Evolutionary conservation across 2,329 filamentous ascomycete genomes (phyloP), one percentile per base, ranked within the genome.

Genomic region (Nemania sp.): DNA sequence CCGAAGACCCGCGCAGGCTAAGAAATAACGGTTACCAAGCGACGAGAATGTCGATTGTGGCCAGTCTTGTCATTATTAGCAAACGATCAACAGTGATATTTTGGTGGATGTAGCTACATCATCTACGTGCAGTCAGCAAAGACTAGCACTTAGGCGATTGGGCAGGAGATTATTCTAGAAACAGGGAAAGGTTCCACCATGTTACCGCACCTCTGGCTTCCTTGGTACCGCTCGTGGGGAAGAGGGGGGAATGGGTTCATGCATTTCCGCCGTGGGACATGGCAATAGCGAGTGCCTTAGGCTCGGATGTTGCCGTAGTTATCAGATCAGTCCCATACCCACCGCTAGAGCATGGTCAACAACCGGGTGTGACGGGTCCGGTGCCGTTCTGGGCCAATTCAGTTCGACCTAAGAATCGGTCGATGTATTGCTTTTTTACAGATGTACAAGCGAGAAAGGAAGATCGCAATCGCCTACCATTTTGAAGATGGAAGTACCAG

Each of bases 91-190:
- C 26, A 7, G 26, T 45, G 49, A 26, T 64, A 20, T 61, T 38
- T 51, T 65, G 32, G 18, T 53, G 8, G 32, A 52, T 62, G 38
- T 10, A 20, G 20, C 51, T 27, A 20, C 49, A 55, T 22, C 27
- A 10, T 26, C 26, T 22, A 54, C 38, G 45, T 43, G 27, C 13
- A 62, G 22, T 43, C 58, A n/a, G 58, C 62, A 47, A 55, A 55
- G 58, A 38, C 20, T 49, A 60, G 13, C 24, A 29, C 8, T n/a
- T 35, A 29, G 15, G 22, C 52, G n/a, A 52, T 55, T 52, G 20
- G 27, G 41, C 24, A 26, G 45, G 32, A 32, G 45, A 32, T 43
- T 45, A 38, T 68, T 65, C 62, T 58, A 62, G 62, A 68, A 66
- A 27, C 38, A 61, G 22, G 47, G 27, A 58, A 57, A 62, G n/a